Evolutionary conservation across 148 eudicot species (phyloP).

Genomic region (Nepenthes gracilis): DNA sequence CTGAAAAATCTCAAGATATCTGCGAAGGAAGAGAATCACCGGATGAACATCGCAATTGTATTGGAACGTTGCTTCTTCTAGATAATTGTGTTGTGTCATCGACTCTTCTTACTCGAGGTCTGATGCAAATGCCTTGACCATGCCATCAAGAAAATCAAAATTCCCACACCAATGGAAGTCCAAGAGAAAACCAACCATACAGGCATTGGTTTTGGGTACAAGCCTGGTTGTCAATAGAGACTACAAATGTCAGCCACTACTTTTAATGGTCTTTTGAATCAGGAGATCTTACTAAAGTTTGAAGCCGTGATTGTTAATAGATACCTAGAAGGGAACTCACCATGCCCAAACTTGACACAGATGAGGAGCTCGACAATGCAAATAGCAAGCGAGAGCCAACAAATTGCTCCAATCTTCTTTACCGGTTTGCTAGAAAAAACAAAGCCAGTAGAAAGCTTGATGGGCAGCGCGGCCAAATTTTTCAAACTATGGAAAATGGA

Average conservation of each 20-base stretch:
- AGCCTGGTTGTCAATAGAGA: constrained; percentile 31
- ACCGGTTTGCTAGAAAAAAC: constrained; percentile 47
- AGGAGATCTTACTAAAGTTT: too few species aligned
- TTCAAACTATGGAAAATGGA: too few species aligned
- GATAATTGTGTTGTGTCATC: constrained; percentile 12
- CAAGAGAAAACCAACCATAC: constrained; percentile 71
- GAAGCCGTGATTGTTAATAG: neutral
- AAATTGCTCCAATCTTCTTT: constrained; percentile 88
- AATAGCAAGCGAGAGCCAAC: constrained; percentile 93
- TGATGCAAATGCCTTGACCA: constrained; percentile 74
- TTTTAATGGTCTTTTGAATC: neutral
- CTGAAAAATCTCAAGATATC: too few species aligned
- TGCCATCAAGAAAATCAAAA: constrained; percentile 37
- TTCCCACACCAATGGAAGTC: constrained; percentile 33
- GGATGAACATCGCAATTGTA: too few species aligned
- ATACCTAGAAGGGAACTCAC: constrained; percentile 23
- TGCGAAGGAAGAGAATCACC: too few species aligned
- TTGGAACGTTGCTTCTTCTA: too few species aligned
- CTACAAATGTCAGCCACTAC: neutral
- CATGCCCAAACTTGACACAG: constrained; percentile 92
- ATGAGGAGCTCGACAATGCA: constrained; percentile 92
- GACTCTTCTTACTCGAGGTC: constrained; percentile 48
- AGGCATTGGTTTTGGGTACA: constrained; percentile 81
- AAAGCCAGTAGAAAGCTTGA: neutral
- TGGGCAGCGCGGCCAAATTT: neutral